Evolutionary conservation across 2,329 filamentous ascomycete genomes (phyloP), one percentile per base, ranked within the genome.

Genomic region (Canariomyces notabilis): DNA sequence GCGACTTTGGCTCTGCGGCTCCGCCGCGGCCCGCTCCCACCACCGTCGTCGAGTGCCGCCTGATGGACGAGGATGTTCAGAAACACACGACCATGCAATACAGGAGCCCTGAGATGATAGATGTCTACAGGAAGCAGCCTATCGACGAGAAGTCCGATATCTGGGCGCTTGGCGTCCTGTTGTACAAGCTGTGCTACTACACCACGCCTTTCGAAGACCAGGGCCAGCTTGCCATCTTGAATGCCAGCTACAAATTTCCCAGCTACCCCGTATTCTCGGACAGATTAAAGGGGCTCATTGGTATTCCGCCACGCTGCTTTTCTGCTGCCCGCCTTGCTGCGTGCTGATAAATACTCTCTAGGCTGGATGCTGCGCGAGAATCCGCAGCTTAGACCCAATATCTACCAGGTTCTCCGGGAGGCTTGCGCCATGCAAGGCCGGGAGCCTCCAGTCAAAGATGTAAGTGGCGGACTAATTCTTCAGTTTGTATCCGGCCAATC

Each of bases 71-170:
- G 63, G 93, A 98, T 67, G 85, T 98, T 11, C 93, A 97, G 67
- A 87, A 88, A 60, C 91, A 98, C 64, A 98, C 93, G 0, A 98
- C 93, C 1, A 77, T 98, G 68, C 93, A 98, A 66, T 98, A 98
- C 65, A 80, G 93, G 56, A 97, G 91, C 64, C 93, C 93, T 5
- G 93, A 98, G 69, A 98, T 98, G 93, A 84, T 98, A 50, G 93
- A 98, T 61, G 93, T 98, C 19, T 98, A 96, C 69, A 79, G 90
- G 53, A 95, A 94, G 67, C 88, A 90, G 59, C 89, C 93, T 1
- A 95, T 98, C 62, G 89, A 98, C 62, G 93, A 98, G 70, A 98
- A 98, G 72, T 94, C 90, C 39, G 93, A 98, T 66, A 96, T 98
- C 22, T 98, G 90, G 93, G 93, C 93, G 1, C 70, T 98, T 51